Evolutionary conservation across 306 rosid species (phyloP), one percentile per base, ranked within the genome.

Genomic region (Malus asiatica): DNA sequence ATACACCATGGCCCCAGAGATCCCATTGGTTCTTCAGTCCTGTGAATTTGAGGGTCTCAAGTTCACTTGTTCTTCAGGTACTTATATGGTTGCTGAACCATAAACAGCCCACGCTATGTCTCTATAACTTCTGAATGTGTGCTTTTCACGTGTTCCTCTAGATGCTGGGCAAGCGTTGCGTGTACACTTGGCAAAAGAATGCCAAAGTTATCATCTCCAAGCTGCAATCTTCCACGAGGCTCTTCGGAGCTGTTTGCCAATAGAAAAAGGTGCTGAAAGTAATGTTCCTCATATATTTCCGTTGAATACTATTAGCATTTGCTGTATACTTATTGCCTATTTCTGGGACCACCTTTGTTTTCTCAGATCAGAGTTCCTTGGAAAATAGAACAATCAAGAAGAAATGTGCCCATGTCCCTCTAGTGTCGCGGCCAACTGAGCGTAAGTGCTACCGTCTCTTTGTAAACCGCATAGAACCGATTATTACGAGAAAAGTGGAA

Each of bases 61-160:
- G 71, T 94, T 94, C 79, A 45, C 62, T 73, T 94, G 98, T 77
- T 94, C 97, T 6, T 60, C 93, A 89, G 98, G 98, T 93, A 88
- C 74, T 68, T 81, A 1, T 44, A 52, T 33, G 45, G 27, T 76
- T 71, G 55, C 68, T 30, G 62, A 35, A 64, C 52, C 73, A 12
- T 30, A 52, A 23, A 70, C 53, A 76, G 68, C 51, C 29, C 38
- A 11, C 25, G 18, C 27, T 25, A 32, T 62, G 55, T 68, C 75
- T 61, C 68, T 59, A 74, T 71, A 8, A 61, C 74, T 69, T 78
- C 42, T 55, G 67, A 70, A 13, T 78, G 57, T 45, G 30, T 76
- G 46, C 60, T 77, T 68, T 83, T 62, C 67, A 55, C 60, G 30
- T 30, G 60, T 68, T 70, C 57, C 45, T 42, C 73, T 85, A 94